Percentiles rank a stretch among this genome's conserved stretches.
Evolutionary conservation across 352 stramenopile genomes (phyloP).

Genomic region (Phytophthora cajani): DNA sequence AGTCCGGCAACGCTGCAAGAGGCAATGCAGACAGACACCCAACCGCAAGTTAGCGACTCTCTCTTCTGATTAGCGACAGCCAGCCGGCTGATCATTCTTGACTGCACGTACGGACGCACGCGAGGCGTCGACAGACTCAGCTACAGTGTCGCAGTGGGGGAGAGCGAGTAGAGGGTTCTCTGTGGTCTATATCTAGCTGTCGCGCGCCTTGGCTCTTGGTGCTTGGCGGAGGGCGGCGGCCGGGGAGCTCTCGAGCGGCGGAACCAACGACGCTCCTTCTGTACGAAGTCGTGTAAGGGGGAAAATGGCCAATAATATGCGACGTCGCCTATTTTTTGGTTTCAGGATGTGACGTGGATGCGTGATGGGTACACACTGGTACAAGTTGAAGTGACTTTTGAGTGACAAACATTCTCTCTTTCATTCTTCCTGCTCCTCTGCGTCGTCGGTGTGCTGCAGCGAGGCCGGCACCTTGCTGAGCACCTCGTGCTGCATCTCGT

Average conservation of each 20-base stretch:
- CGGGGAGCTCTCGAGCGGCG: constrained; percentile 2
- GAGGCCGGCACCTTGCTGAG: constrained; percentile 31
- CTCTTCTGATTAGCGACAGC: background rate
- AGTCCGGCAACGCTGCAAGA: constrained; percentile 3
- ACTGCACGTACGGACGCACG: background rate
- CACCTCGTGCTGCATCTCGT: constrained; percentile 72
- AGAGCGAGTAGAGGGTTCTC: background rate
- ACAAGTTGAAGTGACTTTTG: constrained; percentile 27
- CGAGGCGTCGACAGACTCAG: background rate
- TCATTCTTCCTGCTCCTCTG: background rate
- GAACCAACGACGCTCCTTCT: constrained; percentile 5
- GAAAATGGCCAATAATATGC: constrained; percentile 16
- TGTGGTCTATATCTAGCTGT: background rate
- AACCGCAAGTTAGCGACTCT: background rate
- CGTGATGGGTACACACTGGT: background rate
- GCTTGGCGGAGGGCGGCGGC: background rate
- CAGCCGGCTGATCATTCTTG: too few species aligned
- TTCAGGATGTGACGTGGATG: constrained; percentile 17
- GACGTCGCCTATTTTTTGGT: background rate
- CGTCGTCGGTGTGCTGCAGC: constrained; percentile 4
- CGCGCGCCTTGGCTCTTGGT: background rate
- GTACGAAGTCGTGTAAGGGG: background rate
- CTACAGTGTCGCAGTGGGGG: background rate
- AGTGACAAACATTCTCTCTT: background rate
- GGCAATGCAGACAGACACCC: constrained; percentile 5